A percentile compares a stretch with the other conserved stretches of the same genome.
phyloP scores from a whole-genome alignment of 495 filamentous ascomycete genomes.

The Penicillium ucsense region DNA sequence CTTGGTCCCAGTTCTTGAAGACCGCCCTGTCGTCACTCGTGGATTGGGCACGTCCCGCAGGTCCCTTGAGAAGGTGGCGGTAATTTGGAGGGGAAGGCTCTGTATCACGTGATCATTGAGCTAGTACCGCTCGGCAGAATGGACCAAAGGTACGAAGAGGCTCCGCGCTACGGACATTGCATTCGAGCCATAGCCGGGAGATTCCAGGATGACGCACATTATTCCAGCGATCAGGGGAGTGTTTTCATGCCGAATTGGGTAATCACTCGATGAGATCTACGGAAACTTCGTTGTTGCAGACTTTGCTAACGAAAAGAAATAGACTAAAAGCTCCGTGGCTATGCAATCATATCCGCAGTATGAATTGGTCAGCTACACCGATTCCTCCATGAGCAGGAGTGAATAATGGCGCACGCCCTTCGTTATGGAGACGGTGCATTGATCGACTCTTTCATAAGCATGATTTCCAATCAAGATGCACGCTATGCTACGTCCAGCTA shows the following conservation, averaged over 20 bases:
- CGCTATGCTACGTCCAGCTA: conserved; percentile 1
- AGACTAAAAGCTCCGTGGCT: conserved; percentile 3
- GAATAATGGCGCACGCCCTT: background rate
- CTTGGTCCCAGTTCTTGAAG: too few species aligned
- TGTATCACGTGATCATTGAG: too few species aligned
- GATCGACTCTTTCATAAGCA: conserved; percentile 13
- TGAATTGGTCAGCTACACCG: conserved; percentile 11
- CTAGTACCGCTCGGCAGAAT: too few species aligned
- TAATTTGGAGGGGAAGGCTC: too few species aligned
- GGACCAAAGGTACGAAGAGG: too few species aligned
- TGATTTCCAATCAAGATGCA: background rate
- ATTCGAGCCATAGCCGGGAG: too few species aligned
- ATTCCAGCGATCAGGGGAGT: background rate
- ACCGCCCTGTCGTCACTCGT: too few species aligned
- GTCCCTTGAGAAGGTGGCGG: too few species aligned
- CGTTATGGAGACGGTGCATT: conserved; percentile 9
- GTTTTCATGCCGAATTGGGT: background rate
- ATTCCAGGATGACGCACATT: background rate
- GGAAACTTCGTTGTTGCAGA: too few species aligned
- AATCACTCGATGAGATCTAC: background rate
- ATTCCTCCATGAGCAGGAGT: background rate
- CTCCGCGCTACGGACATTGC: too few species aligned
- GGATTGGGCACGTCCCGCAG: too few species aligned
- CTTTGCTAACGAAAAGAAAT: background rate
- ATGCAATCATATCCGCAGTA: background rate